Base-by-base conservation (phyloP, 768 basidiomycete species). In the Mycena olivaceomarginata region DNA sequence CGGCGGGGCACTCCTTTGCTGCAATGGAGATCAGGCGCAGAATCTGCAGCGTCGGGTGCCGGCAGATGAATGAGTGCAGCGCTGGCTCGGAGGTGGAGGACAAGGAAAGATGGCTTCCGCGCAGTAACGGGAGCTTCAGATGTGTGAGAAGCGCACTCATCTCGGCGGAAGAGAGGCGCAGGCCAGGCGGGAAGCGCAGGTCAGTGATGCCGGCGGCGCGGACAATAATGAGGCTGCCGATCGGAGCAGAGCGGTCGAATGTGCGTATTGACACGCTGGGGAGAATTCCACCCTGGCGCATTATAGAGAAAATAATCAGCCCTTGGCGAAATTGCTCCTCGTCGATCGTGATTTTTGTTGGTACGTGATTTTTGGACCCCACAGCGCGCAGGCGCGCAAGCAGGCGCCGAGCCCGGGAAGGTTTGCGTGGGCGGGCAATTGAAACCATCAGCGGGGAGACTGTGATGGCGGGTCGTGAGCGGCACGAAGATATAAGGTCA, bases 371-470 rank as follows among this genome's bases (percentile, higher is more conserved):
- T 39, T 10, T 63, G 39, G 62, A 41, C 8, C 39, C 7, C 13
- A n/a, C n/a, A 4, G 63, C 2, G 11, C 40, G 37, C 43, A 40
- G 16, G 40, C 63, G 41, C 31, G 0, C 15, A 10, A 39, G 25
- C 41, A 64, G 40, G 6, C 43, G 45, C 37, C 39, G 53, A 31
- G 46, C n/a, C 11, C 1, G 63, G 2, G 18, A 20, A 7, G 75
- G 63, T n/a, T 51, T 67, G n/a, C 16, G 40, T 6, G 75, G 75
- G 15, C 75, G 75, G n/a, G 67, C 66, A 40, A 76, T 63, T 11
- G 57, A 72, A 10, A 72, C 57, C 0, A 7, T 9, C 4, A 67
- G 13, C 10, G 70, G 70, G 16, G 70, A 76, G n/a, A 76, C 46
- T 31, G 20, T 56, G 11, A 72, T 37, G 16, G 41, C 40, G 11